Base-by-base conservation (phyloP, 306 rosid genomes). In the Ormosia emarginata region DNA sequence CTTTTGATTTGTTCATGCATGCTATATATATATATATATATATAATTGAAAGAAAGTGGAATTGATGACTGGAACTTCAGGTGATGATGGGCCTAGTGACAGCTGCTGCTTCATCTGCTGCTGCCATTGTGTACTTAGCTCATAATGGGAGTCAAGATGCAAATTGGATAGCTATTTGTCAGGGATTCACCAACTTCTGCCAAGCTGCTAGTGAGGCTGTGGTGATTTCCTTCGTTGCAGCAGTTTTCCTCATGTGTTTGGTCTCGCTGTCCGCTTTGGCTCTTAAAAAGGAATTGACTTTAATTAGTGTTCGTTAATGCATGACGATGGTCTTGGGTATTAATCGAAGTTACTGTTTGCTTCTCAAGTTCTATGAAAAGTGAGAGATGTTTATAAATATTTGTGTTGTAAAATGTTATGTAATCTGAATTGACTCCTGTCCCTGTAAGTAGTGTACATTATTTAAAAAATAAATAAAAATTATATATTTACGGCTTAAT, bases 141-240 rank as follows among this genome's bases (percentile, higher is more conserved):
- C 93, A 90, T 37, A 90, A 90, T 57, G 93, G 93, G 33, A 90
- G 88, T 50, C 1, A 7, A 62, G 71, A 86, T 30, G 71, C 93
- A 0, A 90, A 90, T 50, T 90, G 93, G 93, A 64, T 84, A 4
- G 90, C 84, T 1, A 14, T 86, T 12, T 90, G 89, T 44, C 61
- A 47, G 53, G 82, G 84, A 6, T 88, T 1, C 81, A 34, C 32
- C 18, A 43, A 79, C 86, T 90, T 88, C 67, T 90, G 91, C 75
- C 83, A 84, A 70, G 13, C 36, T 50, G 66, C 82, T 10, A 88
- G 87, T 40, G 55, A 72, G 47, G 87, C 85, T 63, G 82, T 88
- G 46, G 90, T 86, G 11, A 29, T 59, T 68, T 84, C 93, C 0
- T 80, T 86, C 30, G 62, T 84, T 49, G 90, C 85, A 1, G 76